Percentiles rank a stretch among this genome's conserved stretches.
Evolutionary conservation across 2,329 filamentous ascomycete species (phyloP).

Genomic region (Arthrobotrys megalospora): DNA sequence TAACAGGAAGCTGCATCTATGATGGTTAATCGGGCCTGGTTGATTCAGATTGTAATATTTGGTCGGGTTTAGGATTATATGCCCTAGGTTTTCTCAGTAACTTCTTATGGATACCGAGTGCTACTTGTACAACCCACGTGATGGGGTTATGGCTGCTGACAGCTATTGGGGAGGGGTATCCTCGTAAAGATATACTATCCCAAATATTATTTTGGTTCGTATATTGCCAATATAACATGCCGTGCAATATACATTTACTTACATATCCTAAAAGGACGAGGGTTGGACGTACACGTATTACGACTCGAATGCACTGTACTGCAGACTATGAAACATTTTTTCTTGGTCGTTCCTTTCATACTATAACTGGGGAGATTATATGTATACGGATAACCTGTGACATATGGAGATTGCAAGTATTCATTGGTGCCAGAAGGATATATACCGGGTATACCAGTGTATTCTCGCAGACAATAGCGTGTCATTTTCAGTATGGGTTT

Average conservation of each 20-base stretch:
- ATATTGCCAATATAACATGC: background rate
- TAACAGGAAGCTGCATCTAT: constrained; percentile 12
- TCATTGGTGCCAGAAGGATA: no score
- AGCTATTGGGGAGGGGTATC: constrained; percentile 6
- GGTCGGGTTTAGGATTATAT: background rate
- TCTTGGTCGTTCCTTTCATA: no score
- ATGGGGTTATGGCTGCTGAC: background rate
- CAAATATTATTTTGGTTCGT: background rate
- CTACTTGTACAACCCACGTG: constrained; percentile 1
- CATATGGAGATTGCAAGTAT: no score
- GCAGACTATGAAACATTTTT: no score
- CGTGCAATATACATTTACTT: background rate
- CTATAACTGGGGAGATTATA: no score
- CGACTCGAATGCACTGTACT: no score
- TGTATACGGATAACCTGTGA: no score
- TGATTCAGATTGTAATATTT: background rate
- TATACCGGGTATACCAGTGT: no score
- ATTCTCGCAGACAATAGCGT: no score
- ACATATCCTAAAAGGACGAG: no score
- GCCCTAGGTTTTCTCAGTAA: background rate
- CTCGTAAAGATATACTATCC: background rate
- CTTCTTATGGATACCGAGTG: background rate
- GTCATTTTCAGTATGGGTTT: no score
- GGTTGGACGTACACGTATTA: no score
- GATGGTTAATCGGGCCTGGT: constrained; percentile 16